phyloP scores from a whole-genome alignment of 805 yeast genomes.

The Ogataea neopini region DNA sequence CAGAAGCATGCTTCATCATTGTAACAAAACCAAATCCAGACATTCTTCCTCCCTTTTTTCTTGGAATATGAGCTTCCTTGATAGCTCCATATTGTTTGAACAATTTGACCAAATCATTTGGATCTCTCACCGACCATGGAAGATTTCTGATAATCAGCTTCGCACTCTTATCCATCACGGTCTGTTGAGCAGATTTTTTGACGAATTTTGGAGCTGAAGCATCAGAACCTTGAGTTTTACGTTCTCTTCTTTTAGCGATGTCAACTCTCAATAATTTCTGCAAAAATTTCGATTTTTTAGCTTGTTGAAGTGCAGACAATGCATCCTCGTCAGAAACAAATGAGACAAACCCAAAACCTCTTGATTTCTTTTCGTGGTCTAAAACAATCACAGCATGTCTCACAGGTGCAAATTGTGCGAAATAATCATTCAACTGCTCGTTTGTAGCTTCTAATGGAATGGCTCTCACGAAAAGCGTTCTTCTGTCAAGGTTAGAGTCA shows the following conservation, averaged over 20 bases:
- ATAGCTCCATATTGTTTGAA: constrained; percentile 85
- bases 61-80: constrained; percentile 84
- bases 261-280: constrained; percentile 73
- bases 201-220: constrained; percentile 23
- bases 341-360: constrained; percentile 96
- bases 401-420: constrained; percentile 91
- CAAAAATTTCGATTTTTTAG: constrained; percentile 67
- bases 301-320: constrained; percentile 62
- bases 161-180: constrained; percentile 57
- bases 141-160: constrained; percentile 86
- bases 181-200: constrained; percentile 29
- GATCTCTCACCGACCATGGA: constrained; percentile 92
- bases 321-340: constrained; percentile 87
- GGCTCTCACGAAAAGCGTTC: constrained; percentile 81
- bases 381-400: constrained; percentile 91
- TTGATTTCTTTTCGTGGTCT: constrained; percentile 71
- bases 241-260: constrained; percentile 88
- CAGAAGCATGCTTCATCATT: constrained; percentile 76
- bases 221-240: constrained; percentile 41
- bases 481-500: constrained; percentile 46
- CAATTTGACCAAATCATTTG: constrained; percentile 65
- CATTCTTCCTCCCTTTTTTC: constrained; percentile 85
- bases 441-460: constrained; percentile 79
- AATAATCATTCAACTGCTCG: constrained; percentile 79
- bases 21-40: constrained; percentile 94